Conservation (phyloP, 2,329 filamentous ascomycete species). For the Shiraia bambusicola region DNA sequence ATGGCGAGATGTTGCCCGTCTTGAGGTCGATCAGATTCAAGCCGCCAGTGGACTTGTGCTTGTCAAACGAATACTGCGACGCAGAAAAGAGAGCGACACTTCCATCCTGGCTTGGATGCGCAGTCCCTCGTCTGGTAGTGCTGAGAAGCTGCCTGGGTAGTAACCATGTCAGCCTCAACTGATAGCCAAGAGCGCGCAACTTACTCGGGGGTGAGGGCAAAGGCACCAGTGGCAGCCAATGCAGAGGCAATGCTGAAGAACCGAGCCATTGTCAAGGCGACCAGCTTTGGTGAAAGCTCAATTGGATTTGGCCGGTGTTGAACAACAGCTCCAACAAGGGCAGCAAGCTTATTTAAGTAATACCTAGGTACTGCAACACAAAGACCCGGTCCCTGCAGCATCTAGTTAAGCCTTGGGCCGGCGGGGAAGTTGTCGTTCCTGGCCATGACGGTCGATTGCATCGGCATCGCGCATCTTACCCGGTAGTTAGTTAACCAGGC, state of each 20-base stretch:
- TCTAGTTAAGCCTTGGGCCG: no score
- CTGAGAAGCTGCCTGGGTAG: slow-evolving; percentile 60
- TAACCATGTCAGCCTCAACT: slow-evolving; percentile 1
- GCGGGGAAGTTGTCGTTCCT: slow-evolving; percentile 17
- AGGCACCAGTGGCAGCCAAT: slow-evolving; percentile 36
- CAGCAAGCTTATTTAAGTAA: slow-evolving; percentile 27
- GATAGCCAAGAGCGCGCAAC: slow-evolving; percentile 4
- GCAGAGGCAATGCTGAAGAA: slow-evolving; percentile 35
- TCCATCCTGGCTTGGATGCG: slow-evolving; percentile 66
- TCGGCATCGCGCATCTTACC: slow-evolving; percentile 12
- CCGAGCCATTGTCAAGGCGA: slow-evolving; percentile 38
- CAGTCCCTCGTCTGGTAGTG: slow-evolving; percentile 70
- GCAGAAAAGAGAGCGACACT: slow-evolving; percentile 66
- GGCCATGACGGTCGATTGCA: slow-evolving; percentile 18
- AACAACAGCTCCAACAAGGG: slow-evolving; percentile 14
- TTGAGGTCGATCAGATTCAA: slow-evolving; percentile 34
- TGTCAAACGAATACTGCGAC: slow-evolving; percentile 77
- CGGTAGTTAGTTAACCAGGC: no score
- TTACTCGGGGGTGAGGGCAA: slow-evolving; percentile 41
- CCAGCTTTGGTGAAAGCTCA: slow-evolving; percentile 28
- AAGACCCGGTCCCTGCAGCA: slow-evolving; percentile 7
- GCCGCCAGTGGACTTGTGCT: slow-evolving; percentile 65
- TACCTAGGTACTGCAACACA: slow-evolving; percentile 7
- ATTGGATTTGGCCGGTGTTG: slow-evolving; percentile 29
- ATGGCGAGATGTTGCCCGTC: slow-evolving; percentile 36